Base-by-base conservation (phyloP, 2,329 filamentous ascomycete genomes). In the Daldinia eschscholtzii region DNA sequence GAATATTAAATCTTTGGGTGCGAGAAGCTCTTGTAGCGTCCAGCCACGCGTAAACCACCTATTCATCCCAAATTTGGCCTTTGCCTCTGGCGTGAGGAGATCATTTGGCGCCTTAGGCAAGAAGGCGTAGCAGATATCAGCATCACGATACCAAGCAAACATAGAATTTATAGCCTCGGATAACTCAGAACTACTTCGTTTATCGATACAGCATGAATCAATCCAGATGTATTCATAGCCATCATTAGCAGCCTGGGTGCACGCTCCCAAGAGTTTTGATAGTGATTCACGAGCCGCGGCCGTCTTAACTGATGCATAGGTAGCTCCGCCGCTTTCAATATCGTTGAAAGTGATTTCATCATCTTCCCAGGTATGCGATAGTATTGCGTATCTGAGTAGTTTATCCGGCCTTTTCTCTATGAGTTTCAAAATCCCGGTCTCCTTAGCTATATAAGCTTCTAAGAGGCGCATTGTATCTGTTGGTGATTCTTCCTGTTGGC, bases 181-280 rank as follows among this genome's bases (percentile, higher is more conserved):
- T 9, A 77, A 64, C 48, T 77, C 75, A 6, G 71, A 71, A 30
- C 64, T 72, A 55, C 67, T 73, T 12, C 70, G 58, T 28, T 75
- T 74, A 64, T 77, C 74, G 61, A 76, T 76, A 52, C 74, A 76
- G 58, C 73, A 76, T 1, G 70, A 75, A 50, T 76, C 74, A 5
- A 74, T 70, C 74, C 74, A 76, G 12, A 74, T 61, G 30, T 75
- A 72, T 1, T 62, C 42, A 9, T 61, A 69, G 12, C 66, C 63
- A 23, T 57, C 55, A 1, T 7, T 28, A 10, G 50, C 61, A 41
- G 65, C 65, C 23, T 61, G 65, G 5, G n/a, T 15, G 33, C 65
- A 67, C 4, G 65, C 60, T 4, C 60, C 35, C 3, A 18, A 15
- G 3, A 62, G 15, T 18, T 52, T 52, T 4, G 13, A 35, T 12